Conservation (phyloP, 352 stramenopile genomes). For the Phytophthora pini region DNA sequence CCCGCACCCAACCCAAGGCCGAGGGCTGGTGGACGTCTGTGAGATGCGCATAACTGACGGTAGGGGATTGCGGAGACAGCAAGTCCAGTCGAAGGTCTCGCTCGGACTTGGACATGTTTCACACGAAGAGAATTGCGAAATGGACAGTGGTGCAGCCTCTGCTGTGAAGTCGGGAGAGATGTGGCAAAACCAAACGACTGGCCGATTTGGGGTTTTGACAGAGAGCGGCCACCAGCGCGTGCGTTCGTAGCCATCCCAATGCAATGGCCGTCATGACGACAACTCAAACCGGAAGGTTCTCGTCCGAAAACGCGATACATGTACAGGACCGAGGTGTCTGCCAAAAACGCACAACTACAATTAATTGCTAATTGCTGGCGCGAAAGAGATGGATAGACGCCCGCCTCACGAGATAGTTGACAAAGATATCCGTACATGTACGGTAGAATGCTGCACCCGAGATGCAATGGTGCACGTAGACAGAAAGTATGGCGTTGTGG, state of each 20-base stretch:
- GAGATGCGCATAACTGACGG: constrained; percentile 15
- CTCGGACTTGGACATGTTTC: constrained; percentile 8
- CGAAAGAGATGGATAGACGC: background rate
- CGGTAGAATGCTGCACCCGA: no score
- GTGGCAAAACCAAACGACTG: no score
- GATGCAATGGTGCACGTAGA: no score
- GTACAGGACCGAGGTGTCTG: no score
- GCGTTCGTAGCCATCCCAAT: background rate
- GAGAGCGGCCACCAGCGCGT: background rate
- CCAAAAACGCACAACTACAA: no score
- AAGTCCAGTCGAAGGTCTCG: constrained; percentile 22
- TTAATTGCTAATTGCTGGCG: background rate
- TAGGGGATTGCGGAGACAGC: constrained; percentile 7
- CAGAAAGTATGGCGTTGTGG: no score
- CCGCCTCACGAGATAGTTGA: background rate
- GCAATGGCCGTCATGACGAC: background rate
- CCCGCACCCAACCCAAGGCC: constrained; percentile 33
- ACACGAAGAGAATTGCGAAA: background rate
- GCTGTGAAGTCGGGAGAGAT: background rate
- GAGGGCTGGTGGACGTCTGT: constrained; percentile 11
- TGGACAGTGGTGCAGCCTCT: background rate
- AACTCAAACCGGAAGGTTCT: background rate
- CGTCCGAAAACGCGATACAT: background rate
- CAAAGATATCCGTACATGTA: no score
- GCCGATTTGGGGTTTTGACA: background rate